Base-by-base conservation (phyloP, 768 basidiomycete genomes). In the Leccinum imitatum region DNA sequence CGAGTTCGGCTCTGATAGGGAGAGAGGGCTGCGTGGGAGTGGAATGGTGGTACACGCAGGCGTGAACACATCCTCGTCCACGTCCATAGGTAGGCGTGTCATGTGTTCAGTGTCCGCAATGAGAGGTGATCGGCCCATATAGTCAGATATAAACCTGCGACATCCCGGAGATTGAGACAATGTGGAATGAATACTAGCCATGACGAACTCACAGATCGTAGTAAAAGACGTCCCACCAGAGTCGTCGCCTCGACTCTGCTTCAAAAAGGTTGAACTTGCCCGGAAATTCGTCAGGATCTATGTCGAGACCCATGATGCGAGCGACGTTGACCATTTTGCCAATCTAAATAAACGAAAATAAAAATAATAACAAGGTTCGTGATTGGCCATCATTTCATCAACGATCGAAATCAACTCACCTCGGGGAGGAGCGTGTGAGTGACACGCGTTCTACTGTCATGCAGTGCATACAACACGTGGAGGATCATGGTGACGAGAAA, bases 171-270 rank as follows among this genome's bases (percentile, higher is more conserved):
- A 63, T 62, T 69, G 15, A 67, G 59, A 2, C n/a, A 44, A 44
- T 9, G 31, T 50, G 10, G 39, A 27, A 48, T 59, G 53, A 17
- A 37, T 56, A 21, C 8, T 0, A 10, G 51, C 14, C 37, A 25
- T 17, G 57, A 50, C 59, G 46, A n/a, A 82, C 88, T 65, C 70
- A 91, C 91, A 87, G 68, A 71, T 93, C 91, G 70, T 86, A 91
- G 72, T 83, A 90, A 68, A 85, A 81, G 11, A 91, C 78, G 55
- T 90, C 87, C 91, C 91, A 93, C 89, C 91, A 91, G 6, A 90
- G 71, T 62, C 85, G 73, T 59, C 83, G 71, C 57, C 85, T 73
- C 53, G 78, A 73, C 71, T 84, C 82, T 11, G 80, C 80, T 52
- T 85, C 79, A 50, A 81, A 84, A 2, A 82, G 71, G 48, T 64